These are phyloP conservation scores for Botrytis pseudocinerea DNA, from an alignment of 2,329 filamentous ascomycete species.

Conservation along the genomic window DNA sequence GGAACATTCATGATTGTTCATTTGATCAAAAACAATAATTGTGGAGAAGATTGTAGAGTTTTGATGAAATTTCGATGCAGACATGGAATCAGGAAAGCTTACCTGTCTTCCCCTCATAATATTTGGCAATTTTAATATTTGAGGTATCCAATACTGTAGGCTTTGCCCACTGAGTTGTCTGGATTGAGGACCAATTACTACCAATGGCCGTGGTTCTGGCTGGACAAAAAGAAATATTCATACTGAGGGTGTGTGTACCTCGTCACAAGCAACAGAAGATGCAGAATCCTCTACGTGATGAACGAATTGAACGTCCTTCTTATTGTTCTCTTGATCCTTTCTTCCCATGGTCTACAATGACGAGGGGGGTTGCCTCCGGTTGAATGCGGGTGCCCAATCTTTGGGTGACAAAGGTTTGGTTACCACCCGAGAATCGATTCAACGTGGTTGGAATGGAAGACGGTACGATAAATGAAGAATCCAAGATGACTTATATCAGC, in stretches of 20 bases:
- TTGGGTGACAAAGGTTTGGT: conserved; percentile 17
- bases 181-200: conserved; percentile 31
- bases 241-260: conserved; percentile 32
- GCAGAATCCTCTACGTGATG: conserved; percentile 24
- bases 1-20: not conserved
- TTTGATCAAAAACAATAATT: conserved; percentile 2
- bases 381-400: conserved; percentile 38
- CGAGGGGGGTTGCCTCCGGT: conserved; percentile 30
- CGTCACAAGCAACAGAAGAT: conserved; percentile 29
- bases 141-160: conserved; percentile 28
- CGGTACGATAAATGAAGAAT: conserved; percentile 8
- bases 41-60: not conserved
- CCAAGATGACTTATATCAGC: conserved; percentile 17
- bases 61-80: not conserved
- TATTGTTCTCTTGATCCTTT: conserved; percentile 29
- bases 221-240: conserved; percentile 40
- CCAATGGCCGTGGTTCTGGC: conserved; percentile 30
- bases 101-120: conserved; percentile 19
- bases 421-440: conserved; percentile 14
- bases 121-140: conserved; percentile 25
- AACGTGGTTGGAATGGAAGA: conserved; percentile 10
- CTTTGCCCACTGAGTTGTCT: conserved; percentile 20
- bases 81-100: conserved; percentile 14
- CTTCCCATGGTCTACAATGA: conserved; percentile 22
- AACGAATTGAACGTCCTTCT: conserved; percentile 34